These are phyloP conservation scores for Fusarium odoratissimum DNA, from an alignment of 2,329 filamentous ascomycete species.

Conservation along the genomic window DNA sequence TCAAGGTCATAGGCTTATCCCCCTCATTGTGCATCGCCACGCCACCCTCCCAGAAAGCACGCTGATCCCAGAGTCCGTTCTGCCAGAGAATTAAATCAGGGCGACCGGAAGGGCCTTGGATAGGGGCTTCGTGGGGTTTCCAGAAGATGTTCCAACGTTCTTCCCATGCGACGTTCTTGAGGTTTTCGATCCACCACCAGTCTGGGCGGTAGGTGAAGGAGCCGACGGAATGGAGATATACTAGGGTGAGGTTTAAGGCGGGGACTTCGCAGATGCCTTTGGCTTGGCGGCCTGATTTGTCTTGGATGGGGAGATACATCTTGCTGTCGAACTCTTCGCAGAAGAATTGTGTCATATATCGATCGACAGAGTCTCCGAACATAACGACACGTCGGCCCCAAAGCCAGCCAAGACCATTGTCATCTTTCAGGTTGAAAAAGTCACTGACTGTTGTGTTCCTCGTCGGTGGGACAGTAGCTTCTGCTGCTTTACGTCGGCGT, in stretches of 20 bases:
- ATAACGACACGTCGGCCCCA: slow-evolving; percentile 35
- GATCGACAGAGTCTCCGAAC: slow-evolving; percentile 34
- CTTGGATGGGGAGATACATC: slow-evolving; percentile 18
- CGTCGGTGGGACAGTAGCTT: neutral
- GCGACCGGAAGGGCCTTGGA: slow-evolving; percentile 22
- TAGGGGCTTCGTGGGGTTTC: slow-evolving; percentile 23
- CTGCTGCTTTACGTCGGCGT: slow-evolving; percentile 1
- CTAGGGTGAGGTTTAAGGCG: slow-evolving; percentile 17
- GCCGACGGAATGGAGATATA: slow-evolving; percentile 30
- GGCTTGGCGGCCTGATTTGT: slow-evolving; percentile 3
- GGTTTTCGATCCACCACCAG: slow-evolving; percentile 38
- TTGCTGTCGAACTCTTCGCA: slow-evolving; percentile 26
- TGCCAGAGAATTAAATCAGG: slow-evolving; percentile 35
- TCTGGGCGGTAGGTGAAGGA: slow-evolving; percentile 33
- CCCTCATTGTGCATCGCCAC: slow-evolving; percentile 10
- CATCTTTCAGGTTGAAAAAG: slow-evolving; percentile 26
- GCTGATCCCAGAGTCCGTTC: slow-evolving; percentile 34
- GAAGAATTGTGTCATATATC: slow-evolving; percentile 34
- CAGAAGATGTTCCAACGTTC: slow-evolving; percentile 30
- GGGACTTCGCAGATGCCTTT: slow-evolving; percentile 22
- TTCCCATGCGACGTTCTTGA: slow-evolving; percentile 30
- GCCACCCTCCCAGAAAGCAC: slow-evolving; percentile 24
- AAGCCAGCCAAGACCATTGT: slow-evolving; percentile 21
- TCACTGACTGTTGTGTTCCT: slow-evolving; percentile 6
- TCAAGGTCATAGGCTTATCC: neutral